Evolutionary conservation across 768 basidiomycete species (phyloP).

Genomic region (Auricularia heimuer): DNA sequence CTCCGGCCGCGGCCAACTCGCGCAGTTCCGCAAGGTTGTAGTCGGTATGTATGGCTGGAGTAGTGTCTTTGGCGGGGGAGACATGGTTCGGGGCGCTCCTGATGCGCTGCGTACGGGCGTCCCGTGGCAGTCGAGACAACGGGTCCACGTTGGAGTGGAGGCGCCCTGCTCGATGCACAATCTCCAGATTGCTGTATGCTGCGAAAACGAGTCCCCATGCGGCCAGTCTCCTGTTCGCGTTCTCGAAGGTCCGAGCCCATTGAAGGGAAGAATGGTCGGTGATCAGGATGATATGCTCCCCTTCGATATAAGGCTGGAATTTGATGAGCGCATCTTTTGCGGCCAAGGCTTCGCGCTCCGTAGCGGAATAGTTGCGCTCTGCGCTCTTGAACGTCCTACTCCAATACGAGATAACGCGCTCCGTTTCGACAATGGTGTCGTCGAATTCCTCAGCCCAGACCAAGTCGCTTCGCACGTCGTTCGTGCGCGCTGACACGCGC

Average conservation of each 20-base stretch:
- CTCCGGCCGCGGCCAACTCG: not conserved
- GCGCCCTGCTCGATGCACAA: slow-evolving; percentile 9
- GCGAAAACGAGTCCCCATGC: slow-evolving; percentile 5
- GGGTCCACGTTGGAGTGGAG: slow-evolving; percentile 13
- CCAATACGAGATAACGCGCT: slow-evolving; percentile 12
- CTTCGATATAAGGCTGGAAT: slow-evolving; percentile 13
- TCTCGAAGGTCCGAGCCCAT: slow-evolving; percentile 11
- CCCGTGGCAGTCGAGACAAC: slow-evolving; percentile 2
- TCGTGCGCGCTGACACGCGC: slow-evolving; percentile 14
- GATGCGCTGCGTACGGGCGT: not conserved
- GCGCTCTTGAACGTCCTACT: slow-evolving; percentile 10
- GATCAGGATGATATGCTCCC: slow-evolving; percentile 9
- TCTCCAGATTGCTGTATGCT: slow-evolving; percentile 8
- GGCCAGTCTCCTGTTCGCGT: slow-evolving; percentile 8
- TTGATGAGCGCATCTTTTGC: slow-evolving; percentile 11
- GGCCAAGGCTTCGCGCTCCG: slow-evolving; percentile 10
- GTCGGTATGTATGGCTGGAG: not conserved
- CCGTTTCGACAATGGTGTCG: slow-evolving; percentile 8
- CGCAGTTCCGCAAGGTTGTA: not conserved
- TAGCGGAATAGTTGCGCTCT: slow-evolving; percentile 11
- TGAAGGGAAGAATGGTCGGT: slow-evolving; percentile 11
- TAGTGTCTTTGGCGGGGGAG: not conserved
- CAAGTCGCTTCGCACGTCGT: slow-evolving; percentile 18
- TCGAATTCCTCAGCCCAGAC: slow-evolving; percentile 12
- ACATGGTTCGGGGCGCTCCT: not conserved